Evolutionary conservation across 2,329 filamentous ascomycete species (phyloP), one percentile per base, ranked within the genome.

Genomic region (Fusarium sp.): DNA sequence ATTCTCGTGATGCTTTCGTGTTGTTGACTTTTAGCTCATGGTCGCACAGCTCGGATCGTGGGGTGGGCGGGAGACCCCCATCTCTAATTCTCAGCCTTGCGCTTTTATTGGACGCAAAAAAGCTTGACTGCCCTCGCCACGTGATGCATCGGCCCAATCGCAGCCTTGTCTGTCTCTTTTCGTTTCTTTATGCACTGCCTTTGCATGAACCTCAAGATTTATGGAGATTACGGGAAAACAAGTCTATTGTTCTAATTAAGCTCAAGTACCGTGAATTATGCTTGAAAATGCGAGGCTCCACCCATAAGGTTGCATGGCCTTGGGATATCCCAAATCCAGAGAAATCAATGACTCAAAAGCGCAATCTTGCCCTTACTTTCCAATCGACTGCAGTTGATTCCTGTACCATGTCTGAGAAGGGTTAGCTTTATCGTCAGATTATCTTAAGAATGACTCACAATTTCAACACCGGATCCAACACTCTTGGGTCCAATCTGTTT

Each of bases 381-480:
- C 70, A 8, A 73, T 73, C 0, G 41, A n/a, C 23, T 69, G 71
- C 39, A 73, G 35, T 12, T 73, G 67, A 29, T 69, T 73, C 2
- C 60, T 61, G 37, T 73, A 73, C 71, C 71, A 73, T 7, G 48
- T 37, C 71, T 73, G 8, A 15, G 9, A 14, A 2, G 4, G 0
- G 14, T 73, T 54, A 73, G 67, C 16, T 0, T 9, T 16, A 0
- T 3, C 10, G 3, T 0, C 29, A 35, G 1, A 4, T 11, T 7
- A 5, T 23, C 5, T 3, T 1, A 7, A 1, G 1, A 0, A 1
- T 0, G 6, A 68, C 74, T 73, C 7, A 76, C 74, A 27, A 58
- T 70, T 18, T 76, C 74, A 16, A 73, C 63, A 0, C 74, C 74
- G 3, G 74, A 65, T 1, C 74, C 74, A 11, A 76, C 27, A 10